A percentile compares a stretch with the other conserved stretches of the same genome.
These are phyloP conservation scores for Thozetella sp. DNA, from an alignment of 495 filamentous ascomycete genomes.

Conservation along the genomic window DNA sequence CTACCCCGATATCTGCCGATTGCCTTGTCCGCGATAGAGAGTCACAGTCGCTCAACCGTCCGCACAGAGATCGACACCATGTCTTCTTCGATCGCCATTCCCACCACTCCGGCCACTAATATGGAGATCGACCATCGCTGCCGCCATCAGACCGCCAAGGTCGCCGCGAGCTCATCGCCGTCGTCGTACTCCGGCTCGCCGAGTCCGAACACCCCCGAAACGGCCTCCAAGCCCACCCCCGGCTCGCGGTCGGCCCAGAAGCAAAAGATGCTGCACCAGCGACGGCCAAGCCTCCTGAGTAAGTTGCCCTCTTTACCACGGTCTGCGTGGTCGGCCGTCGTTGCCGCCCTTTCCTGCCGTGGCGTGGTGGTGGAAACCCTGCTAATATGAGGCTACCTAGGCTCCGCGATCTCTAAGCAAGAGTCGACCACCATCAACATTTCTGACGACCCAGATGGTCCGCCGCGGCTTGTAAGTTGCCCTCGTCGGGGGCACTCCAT, in stretches of 20 bases:
- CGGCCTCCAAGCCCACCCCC: conserved; percentile 26
- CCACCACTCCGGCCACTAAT: conserved; percentile 34
- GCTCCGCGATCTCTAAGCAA: conserved; percentile 62
- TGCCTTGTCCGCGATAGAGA: neutral
- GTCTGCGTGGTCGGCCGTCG: neutral
- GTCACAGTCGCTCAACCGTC: neutral
- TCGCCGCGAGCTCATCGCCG: conserved; percentile 42
- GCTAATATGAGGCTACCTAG: conserved; percentile 33
- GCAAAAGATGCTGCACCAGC: conserved; percentile 44
- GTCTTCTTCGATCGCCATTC: conserved; percentile 57
- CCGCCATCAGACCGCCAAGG: conserved; percentile 36
- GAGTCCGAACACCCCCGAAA: conserved; percentile 34
- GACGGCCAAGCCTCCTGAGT: conserved; percentile 58
- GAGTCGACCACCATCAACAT: conserved; percentile 73
- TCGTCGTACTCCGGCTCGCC: conserved; percentile 58
- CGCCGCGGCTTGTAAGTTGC: conserved; percentile 59
- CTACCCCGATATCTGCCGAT: neutral
- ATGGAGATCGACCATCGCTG: conserved; percentile 26
- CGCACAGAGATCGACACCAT: conserved; percentile 22
- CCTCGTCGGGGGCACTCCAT: neutral
- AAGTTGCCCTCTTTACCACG: conserved; percentile 19
- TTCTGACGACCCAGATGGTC: conserved; percentile 61
- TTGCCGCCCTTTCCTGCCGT: neutral
- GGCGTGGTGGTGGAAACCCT: neutral
- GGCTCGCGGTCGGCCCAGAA: conserved; percentile 34